A percentile compares a stretch with the other conserved stretches of the same genome.
These are phyloP conservation scores for Hygrocybe punicea DNA, from an alignment of 768 basidiomycete species.

Conservation along the genomic window DNA sequence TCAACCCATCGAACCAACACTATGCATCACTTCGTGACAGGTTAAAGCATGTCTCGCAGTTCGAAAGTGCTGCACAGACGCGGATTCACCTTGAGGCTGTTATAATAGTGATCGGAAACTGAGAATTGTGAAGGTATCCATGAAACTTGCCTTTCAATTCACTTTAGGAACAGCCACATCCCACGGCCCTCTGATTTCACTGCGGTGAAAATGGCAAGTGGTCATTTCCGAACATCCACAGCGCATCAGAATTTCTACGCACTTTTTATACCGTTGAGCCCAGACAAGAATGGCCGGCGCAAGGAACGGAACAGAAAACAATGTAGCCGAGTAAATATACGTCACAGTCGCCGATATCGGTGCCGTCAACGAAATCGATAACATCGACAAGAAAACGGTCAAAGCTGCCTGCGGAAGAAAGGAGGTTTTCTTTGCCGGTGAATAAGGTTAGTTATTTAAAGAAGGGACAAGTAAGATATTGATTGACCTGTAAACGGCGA, in stretches of 20 bases:
- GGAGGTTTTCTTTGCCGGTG: slow-evolving; percentile 44
- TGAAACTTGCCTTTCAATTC: slow-evolving; percentile 32
- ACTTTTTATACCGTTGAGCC: slow-evolving; percentile 90
- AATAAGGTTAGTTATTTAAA: slow-evolving; percentile 3
- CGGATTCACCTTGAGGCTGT: background rate
- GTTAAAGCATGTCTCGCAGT: too few relatives aligned
- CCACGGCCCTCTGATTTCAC: slow-evolving; percentile 88
- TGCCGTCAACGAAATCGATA: slow-evolving; percentile 50
- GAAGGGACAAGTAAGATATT: slow-evolving; percentile 12
- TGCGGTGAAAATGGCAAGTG: slow-evolving; percentile 31
- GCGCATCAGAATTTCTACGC: slow-evolving; percentile 26
- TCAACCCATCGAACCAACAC: too few relatives aligned
- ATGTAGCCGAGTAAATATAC: slow-evolving; percentile 47
- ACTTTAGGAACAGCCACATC: slow-evolving; percentile 79
- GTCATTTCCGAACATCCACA: slow-evolving; percentile 12
- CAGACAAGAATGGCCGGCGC: slow-evolving; percentile 75
- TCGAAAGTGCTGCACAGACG: too few relatives aligned
- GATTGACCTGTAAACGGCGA: slow-evolving; percentile 62
- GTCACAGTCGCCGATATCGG: slow-evolving; percentile 55
- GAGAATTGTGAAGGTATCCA: background rate
- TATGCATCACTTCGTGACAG: too few relatives aligned
- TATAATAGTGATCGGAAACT: background rate
- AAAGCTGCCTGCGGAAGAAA: slow-evolving; percentile 45
- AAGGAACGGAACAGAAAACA: slow-evolving; percentile 61
- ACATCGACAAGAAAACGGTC: slow-evolving; percentile 50